Evolutionary conservation across 768 basidiomycete species (phyloP), one percentile per base, ranked within the genome.

Genomic region (Tylopilus balloui): DNA sequence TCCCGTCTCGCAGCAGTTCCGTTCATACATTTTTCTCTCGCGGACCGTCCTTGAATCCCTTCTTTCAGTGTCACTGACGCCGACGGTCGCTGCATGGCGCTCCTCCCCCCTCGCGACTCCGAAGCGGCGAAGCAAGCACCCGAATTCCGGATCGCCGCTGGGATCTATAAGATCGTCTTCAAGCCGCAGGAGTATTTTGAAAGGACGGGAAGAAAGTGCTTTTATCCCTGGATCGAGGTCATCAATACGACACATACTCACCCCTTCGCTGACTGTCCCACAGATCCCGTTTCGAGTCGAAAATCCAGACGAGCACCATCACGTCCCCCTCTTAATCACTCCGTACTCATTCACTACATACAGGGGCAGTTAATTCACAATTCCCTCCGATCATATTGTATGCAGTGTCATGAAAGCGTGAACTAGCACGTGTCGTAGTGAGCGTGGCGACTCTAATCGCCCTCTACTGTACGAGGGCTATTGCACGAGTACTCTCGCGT

Each of bases 211-310:
- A 75, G 81, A 39, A 72, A 78, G 48, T 86, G 85, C 6, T 95
- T 96, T 62, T 95, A 92, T 70, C 93, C 93, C 3, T 84, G 83
- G 77, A 85, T 95, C 6, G 92, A 96, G 78, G 92, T 92, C 57
- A 48, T 73, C 57, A 7, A 25, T 13, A 4, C 12, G 9, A 21
- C 14, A 8, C 9, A 19, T 38, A 8, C 19, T 45, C 6, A 37
- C 42, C n/a, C n/a, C 24, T 39, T 36, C 8, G 41, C 52, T 60
- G 47, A 46, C 48, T 20, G 21, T 9, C 23, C 42, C n/a, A 35
- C 52, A 91, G 92, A 88, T 96, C 54, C 77, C 81, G 1, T 96
- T 96, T 67, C 72, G 73, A 20, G 78, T 93, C 42, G 71, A 75
- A 38, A 78, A 83, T 52, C 83, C 89, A 7, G 65, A 77, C 44